These are phyloP conservation scores for Fusarium multiceps DNA, from an alignment of 2,329 filamentous ascomycete species.

Conservation along the genomic window DNA sequence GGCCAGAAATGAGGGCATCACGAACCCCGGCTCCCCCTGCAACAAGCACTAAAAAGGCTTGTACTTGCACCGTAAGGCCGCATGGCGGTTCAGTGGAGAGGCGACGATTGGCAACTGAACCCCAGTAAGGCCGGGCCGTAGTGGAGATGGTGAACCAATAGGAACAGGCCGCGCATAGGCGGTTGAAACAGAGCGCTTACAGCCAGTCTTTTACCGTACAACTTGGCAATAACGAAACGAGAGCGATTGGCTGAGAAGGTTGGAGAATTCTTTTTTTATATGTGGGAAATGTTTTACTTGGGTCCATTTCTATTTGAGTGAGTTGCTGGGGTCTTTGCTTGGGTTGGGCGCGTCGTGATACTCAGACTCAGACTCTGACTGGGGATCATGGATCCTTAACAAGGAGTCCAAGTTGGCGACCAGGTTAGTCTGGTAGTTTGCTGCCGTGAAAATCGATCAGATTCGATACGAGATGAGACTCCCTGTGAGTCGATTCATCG, in stretches of 20 bases:
- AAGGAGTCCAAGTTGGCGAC: slow-evolving; percentile 3
- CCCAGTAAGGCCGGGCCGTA: slow-evolving; percentile 26
- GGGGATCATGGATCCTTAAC: slow-evolving; percentile 9
- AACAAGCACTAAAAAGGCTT: slow-evolving; percentile 11
- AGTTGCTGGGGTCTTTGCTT: slow-evolving; percentile 10
- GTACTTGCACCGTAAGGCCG: slow-evolving; percentile 22
- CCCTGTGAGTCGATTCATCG: slow-evolving; percentile 18
- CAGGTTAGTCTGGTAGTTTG: neutral
- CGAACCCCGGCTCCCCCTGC: slow-evolving; percentile 9
- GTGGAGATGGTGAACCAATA: slow-evolving; percentile 36
- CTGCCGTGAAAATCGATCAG: slow-evolving; percentile 16
- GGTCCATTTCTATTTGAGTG: neutral
- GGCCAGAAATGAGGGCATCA: slow-evolving; percentile 29
- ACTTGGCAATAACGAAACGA: slow-evolving; percentile 9
- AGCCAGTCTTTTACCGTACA: slow-evolving; percentile 24
- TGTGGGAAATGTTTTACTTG: slow-evolving; percentile 16
- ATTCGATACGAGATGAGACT: slow-evolving; percentile 34
- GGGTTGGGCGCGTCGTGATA: slow-evolving; percentile 44
- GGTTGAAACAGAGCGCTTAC: slow-evolving; percentile 44
- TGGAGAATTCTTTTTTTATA: slow-evolving; percentile 8
- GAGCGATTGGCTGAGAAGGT: slow-evolving; percentile 25
- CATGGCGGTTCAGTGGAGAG: slow-evolving; percentile 37
- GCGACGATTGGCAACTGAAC: slow-evolving; percentile 37
- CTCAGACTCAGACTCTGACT: slow-evolving; percentile 30
- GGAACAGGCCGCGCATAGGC: slow-evolving; percentile 33